Conservation (phyloP, 176 grass and related monocot genomes). For the Eragrostis curvula region DNA sequence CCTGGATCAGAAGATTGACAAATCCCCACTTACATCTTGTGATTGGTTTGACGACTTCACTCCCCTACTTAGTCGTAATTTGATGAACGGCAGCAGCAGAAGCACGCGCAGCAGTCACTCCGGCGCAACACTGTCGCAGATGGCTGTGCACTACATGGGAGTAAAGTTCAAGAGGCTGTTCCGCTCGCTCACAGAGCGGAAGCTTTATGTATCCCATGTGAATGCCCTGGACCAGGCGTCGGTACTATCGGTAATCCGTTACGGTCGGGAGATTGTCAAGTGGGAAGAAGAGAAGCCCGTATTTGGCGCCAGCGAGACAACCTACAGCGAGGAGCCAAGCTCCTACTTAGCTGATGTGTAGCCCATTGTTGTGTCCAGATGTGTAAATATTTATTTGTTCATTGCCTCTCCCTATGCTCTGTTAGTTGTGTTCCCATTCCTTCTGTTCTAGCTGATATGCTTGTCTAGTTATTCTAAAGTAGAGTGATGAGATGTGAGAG, state of each 20-base stretch:
- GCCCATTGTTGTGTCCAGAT: background rate
- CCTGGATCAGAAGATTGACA: slow-evolving; percentile 83
- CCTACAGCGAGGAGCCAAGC: slow-evolving; percentile 76
- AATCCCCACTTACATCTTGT: slow-evolving; percentile 63
- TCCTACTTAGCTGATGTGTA: slow-evolving; percentile 50
- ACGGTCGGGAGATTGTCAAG: slow-evolving; percentile 72
- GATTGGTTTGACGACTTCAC: slow-evolving; percentile 82
- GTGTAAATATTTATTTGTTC: slow-evolving; percentile 55
- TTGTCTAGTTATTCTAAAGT: slow-evolving; percentile 31
- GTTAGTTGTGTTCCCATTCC: slow-evolving; percentile 16
- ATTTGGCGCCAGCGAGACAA: slow-evolving; percentile 60
- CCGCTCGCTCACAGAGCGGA: slow-evolving; percentile 56
- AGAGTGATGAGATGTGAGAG: slow-evolving; percentile 31
- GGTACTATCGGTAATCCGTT: slow-evolving; percentile 56
- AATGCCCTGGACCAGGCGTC: slow-evolving; percentile 77
- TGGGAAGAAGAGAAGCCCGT: slow-evolving; percentile 83
- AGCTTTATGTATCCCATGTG: slow-evolving; percentile 63
- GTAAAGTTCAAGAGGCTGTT: slow-evolving; percentile 88
- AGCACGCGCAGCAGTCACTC: slow-evolving; percentile 30
- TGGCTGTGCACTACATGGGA: slow-evolving; percentile 69
- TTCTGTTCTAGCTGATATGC: slow-evolving; percentile 25
- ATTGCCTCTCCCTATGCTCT: slow-evolving; percentile 21
- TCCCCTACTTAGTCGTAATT: slow-evolving; percentile 61
- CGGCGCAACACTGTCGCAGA: slow-evolving; percentile 63
- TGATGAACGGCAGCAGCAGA: slow-evolving; percentile 19